Evolutionary conservation across 257 asterid genomes (phyloP).

Genomic region (Fraxinus anomala): DNA sequence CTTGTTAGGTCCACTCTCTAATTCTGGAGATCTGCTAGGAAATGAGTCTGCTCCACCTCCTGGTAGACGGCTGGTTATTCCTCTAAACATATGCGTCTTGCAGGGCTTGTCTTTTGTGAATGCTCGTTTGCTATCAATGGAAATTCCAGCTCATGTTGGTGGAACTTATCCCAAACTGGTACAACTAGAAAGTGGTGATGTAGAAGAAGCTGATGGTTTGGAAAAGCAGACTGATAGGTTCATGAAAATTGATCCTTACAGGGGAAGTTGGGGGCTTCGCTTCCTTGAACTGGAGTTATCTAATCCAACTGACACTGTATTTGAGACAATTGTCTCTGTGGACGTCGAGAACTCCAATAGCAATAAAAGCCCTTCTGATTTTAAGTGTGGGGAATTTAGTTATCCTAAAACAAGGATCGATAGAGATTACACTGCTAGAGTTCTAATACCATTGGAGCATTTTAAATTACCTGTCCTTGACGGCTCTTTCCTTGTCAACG

Average conservation of each 20-base stretch:
- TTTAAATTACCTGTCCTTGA: constrained; percentile 94
- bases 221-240: constrained; percentile 70
- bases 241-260: constrained; percentile 92
- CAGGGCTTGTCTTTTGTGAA: constrained; percentile 87
- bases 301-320: constrained; percentile 93
- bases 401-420: constrained; percentile 92
- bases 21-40: constrained; percentile 44
- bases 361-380: constrained; percentile 36
- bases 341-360: constrained; percentile 57
- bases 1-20: constrained; percentile 54
- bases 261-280: constrained; percentile 99
- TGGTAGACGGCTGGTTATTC: constrained; percentile 85
- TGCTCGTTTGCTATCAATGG: constrained; percentile 96
- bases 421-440: constrained; percentile 90
- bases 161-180: constrained; percentile 50
- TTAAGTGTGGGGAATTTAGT: constrained; percentile 43
- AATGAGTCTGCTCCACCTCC: constrained; percentile 63
- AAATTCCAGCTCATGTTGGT: constrained; percentile 93
- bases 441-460: constrained; percentile 92
- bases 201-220: constrained; percentile 45
- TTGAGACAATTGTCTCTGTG: constrained; percentile 85
- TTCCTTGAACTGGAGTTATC: constrained; percentile 91
- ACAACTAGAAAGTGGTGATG: constrained; percentile 24
- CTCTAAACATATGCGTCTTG: constrained; percentile 79
- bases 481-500: constrained; percentile 68